Evolutionary conservation across 768 basidiomycete species (phyloP), one percentile per base, ranked within the genome.

Genomic region (Rhodotorula graminis): DNA sequence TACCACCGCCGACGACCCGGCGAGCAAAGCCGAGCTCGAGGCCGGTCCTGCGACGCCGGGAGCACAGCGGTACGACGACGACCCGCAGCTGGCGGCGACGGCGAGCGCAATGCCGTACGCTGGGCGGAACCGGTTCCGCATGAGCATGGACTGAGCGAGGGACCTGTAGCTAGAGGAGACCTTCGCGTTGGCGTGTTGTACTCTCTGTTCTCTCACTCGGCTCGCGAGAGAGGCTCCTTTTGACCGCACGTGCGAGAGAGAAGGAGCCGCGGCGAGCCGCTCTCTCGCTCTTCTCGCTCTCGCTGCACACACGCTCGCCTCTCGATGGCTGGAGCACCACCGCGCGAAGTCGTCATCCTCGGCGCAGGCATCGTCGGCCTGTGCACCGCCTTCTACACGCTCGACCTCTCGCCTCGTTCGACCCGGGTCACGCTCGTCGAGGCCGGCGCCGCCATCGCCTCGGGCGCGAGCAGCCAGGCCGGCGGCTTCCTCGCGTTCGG

Each of bases 331-430:
- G 2, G 4, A n/a, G 18, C 33, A 11, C 25, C 25, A 6, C 58
- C 15, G 50, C 25, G 29, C 15, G 29, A 82, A 64, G 81, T 84
- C 70, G 80, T 84, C 71, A 81, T 85, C 72, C 78, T 85, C 73
- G 85, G 85, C 60, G 81, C 80, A 37, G 85, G 85, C 47, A 84
- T 86, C 76, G 82, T 85, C 66, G 84, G 85, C 44, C 80, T 83
- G 65, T 81, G 81, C 37, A 83, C 83, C 21, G 84, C 84, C 15
- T 84, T 84, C 80, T 82, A 82, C 77, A 79, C 81, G 56, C 79
- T 81, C 42, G 33, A 63, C 37, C 77, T 81, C 64, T 71, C 81
- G 1, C 65, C 75, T 44, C 42, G 42, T 16, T 74, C 65, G 6
- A 62, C 76, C 27, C 75, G 69, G n/a, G 83, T 85, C 73, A 83